Conservation (phyloP, 2,329 filamentous ascomycete genomes). For the Fusarium piperis region DNA sequence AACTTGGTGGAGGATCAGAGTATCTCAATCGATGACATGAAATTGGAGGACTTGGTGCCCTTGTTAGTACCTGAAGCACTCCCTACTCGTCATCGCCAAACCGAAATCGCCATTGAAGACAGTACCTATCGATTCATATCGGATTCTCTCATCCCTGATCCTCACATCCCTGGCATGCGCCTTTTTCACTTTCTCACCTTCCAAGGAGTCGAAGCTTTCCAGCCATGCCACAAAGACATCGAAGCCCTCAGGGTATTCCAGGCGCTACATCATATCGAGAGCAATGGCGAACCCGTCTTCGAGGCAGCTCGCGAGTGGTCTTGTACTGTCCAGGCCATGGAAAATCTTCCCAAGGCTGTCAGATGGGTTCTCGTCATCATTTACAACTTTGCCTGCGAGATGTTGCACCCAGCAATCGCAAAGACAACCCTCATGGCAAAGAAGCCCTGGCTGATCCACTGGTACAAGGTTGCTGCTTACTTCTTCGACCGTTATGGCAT, state of each 20-base stretch:
- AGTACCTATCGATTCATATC: slow-evolving; percentile 35
- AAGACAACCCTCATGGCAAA: slow-evolving; percentile 35
- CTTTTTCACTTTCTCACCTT: slow-evolving; percentile 44
- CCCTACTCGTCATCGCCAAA: not conserved
- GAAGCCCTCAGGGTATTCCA: slow-evolving; percentile 35
- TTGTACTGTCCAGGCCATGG: slow-evolving; percentile 40
- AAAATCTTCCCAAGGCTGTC: slow-evolving; percentile 41
- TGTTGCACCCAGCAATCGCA: slow-evolving; percentile 32
- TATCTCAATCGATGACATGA: not conserved
- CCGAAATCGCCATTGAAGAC: slow-evolving; percentile 38
- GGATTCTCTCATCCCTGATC: slow-evolving; percentile 36
- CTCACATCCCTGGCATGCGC: slow-evolving; percentile 26
- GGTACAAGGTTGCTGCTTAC: slow-evolving; percentile 40
- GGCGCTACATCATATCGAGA: slow-evolving; percentile 33
- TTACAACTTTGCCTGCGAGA: slow-evolving; percentile 45
- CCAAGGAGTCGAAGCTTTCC: slow-evolving; percentile 38
- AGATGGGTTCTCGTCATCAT: slow-evolving; percentile 46
- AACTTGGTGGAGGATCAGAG: not conserved
- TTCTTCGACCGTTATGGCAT: slow-evolving; percentile 36
- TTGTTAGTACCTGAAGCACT: not conserved
- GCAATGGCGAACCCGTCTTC: slow-evolving; percentile 39
- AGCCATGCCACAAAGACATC: slow-evolving; percentile 43
- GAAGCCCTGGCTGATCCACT: slow-evolving; percentile 44
- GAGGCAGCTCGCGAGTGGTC: slow-evolving; percentile 45
- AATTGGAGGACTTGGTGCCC: not conserved